Conservation (phyloP, 1,139 yeast genomes). For the Hyphopichia wangnamkhiaoensis region DNA sequence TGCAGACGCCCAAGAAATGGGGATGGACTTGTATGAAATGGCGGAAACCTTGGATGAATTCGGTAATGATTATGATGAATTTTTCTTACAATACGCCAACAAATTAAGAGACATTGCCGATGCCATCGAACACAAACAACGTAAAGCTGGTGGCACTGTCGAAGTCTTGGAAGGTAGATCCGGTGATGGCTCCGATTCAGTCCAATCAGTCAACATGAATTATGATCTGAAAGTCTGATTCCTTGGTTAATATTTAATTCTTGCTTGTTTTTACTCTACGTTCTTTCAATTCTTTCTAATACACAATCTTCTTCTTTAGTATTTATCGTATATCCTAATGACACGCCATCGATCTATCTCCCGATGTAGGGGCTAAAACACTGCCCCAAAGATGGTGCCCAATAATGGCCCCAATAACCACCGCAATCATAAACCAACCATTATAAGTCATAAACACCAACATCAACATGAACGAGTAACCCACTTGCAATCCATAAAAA, state of each 20-base stretch:
- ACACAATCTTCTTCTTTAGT: neutral
- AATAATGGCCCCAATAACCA: constrained; percentile 64
- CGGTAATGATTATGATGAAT: constrained; percentile 24
- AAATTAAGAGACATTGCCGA: constrained; percentile 18
- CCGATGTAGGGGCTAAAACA: constrained; percentile 10
- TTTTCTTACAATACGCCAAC: constrained; percentile 18
- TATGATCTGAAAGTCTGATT: constrained; percentile 3
- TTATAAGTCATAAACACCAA: constrained; percentile 82
- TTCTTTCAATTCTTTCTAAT: too few species aligned
- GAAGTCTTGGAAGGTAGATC: constrained; percentile 19
- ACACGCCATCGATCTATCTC: constrained; percentile 46
- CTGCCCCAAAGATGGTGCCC: constrained; percentile 67
- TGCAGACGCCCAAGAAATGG: constrained; percentile 47
- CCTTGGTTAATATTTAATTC: neutral
- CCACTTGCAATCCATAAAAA: constrained; percentile 71
- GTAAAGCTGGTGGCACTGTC: constrained; percentile 9
- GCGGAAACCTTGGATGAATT: constrained; percentile 31
- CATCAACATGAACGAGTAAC: constrained; percentile 77
- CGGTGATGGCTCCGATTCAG: constrained; percentile 3
- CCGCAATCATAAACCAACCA: constrained; percentile 80
- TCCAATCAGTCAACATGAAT: neutral
- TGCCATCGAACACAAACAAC: constrained; percentile 10
- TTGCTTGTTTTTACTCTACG: neutral
- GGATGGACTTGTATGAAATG: constrained; percentile 45
- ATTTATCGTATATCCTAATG: constrained; percentile 28